phyloP scores from a whole-genome alignment of 768 basidiomycete species.

The Gymnopilus junonius region DNA sequence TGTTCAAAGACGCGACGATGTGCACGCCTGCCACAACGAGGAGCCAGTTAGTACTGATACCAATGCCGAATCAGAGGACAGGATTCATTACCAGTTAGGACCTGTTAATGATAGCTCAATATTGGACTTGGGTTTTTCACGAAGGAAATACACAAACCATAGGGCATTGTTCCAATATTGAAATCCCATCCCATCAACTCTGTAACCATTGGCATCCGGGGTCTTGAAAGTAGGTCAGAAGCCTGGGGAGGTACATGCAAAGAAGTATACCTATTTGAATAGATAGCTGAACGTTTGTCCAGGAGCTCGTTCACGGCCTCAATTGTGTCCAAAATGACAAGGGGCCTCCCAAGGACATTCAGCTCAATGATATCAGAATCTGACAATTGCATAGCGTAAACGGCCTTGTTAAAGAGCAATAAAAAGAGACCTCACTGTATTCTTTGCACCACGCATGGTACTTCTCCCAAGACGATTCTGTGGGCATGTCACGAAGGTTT shows the following conservation, averaged over 20 bases:
- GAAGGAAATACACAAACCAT: not conserved
- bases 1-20: slow-evolving; percentile 20
- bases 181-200: slow-evolving; percentile 22
- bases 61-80: not conserved
- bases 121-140: not conserved
- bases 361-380: slow-evolving; percentile 31
- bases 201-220: slow-evolving; percentile 18
- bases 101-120: not conserved
- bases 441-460: slow-evolving; percentile 34
- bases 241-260: not conserved
- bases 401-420: too few species aligned
- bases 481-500: not conserved
- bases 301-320: slow-evolving; percentile 43
- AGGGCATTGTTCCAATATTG: slow-evolving; percentile 11
- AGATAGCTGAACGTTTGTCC: slow-evolving; percentile 42
- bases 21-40: slow-evolving; percentile 8
- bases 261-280: slow-evolving; percentile 33
- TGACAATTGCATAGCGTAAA: not conserved
- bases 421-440: slow-evolving; percentile 29
- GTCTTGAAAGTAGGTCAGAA: not conserved
- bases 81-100: not conserved
- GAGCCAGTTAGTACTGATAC: not conserved
- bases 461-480: slow-evolving; percentile 1
- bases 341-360: slow-evolving; percentile 22
- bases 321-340: slow-evolving; percentile 35